These are phyloP conservation scores for Coccomyxa sp. DNA, from an alignment of 139 green algal genomes.

Conservation along the genomic window DNA sequence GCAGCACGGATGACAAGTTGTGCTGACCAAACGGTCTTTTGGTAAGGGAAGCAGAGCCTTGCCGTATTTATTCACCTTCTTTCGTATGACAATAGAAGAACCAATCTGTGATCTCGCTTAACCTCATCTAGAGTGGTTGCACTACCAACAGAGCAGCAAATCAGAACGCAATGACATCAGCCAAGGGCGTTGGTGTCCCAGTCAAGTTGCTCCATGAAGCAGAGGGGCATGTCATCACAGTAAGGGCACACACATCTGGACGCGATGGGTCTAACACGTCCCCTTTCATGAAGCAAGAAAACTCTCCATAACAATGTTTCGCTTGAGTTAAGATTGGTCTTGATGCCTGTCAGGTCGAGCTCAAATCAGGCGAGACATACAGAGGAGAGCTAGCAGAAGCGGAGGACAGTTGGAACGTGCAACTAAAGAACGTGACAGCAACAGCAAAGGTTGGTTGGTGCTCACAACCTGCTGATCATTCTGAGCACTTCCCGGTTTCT, in stretches of 20 bases:
- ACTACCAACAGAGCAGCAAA: too few species aligned
- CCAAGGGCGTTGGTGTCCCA: constrained; percentile 72
- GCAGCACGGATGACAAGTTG: too few species aligned
- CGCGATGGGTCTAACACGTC: too few species aligned
- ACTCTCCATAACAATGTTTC: not conserved
- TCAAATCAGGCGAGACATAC: constrained; percentile 96
- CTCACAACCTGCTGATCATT: not conserved
- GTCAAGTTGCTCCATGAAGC: constrained; percentile 98
- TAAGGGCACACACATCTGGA: constrained; percentile 10
- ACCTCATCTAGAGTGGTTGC: not conserved
- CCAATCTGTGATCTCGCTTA: not conserved
- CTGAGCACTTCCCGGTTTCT: not conserved
- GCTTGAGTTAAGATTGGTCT: not conserved
- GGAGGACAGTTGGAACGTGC: constrained; percentile 99
- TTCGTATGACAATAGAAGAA: not conserved
- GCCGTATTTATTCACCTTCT: not conserved
- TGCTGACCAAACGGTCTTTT: too few species aligned
- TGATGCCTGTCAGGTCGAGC: constrained; percentile 69
- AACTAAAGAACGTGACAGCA: constrained; percentile 89
- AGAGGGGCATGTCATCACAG: constrained; percentile 91
- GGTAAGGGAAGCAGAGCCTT: not conserved
- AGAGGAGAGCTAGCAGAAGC: constrained; percentile 85
- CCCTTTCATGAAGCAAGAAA: not conserved
- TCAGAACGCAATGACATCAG: constrained; percentile 23
- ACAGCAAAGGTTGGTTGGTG: constrained; percentile 60